Evolutionary conservation across 306 rosid genomes (phyloP).

Genomic region (Cicer judaicum): DNA sequence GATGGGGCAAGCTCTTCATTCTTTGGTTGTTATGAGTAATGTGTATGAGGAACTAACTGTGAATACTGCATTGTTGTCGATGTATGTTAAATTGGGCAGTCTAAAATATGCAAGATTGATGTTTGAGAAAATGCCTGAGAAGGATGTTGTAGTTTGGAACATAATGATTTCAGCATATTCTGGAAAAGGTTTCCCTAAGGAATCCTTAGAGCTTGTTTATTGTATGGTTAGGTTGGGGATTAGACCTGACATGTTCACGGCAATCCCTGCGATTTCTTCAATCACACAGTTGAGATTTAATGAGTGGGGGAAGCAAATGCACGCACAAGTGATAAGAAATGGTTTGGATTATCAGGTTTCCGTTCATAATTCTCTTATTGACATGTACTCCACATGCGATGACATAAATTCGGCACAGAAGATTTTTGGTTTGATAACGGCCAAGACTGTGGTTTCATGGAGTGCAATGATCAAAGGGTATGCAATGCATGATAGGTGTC

Average conservation of each 20-base stretch:
- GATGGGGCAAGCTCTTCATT: slow-evolving; percentile 58
- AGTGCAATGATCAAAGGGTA: slow-evolving; percentile 76
- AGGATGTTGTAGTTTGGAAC: slow-evolving; percentile 79
- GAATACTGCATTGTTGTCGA: slow-evolving; percentile 71
- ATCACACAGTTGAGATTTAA: slow-evolving; percentile 50
- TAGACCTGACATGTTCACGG: slow-evolving; percentile 73
- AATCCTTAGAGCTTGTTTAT: slow-evolving; percentile 59
- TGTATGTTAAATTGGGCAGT: slow-evolving; percentile 66
- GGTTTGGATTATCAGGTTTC: slow-evolving; percentile 70
- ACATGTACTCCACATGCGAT: slow-evolving; percentile 65
- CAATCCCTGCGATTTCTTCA: slow-evolving; percentile 71
- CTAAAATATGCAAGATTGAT: slow-evolving; percentile 53
- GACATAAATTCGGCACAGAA: slow-evolving; percentile 49
- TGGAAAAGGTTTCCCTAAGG: slow-evolving; percentile 44
- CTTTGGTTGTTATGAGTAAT: slow-evolving; percentile 53
- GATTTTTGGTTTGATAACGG: slow-evolving; percentile 49
- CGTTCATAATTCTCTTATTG: slow-evolving; percentile 70
- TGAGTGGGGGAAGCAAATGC: slow-evolving; percentile 70
- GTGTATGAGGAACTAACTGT: slow-evolving; percentile 58
- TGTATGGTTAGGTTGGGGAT: slow-evolving; percentile 64
- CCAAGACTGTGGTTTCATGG: slow-evolving; percentile 76
- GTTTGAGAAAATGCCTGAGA: slow-evolving; percentile 70
- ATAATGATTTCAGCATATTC: slow-evolving; percentile 67
- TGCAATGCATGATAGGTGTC: slow-evolving; percentile 53
- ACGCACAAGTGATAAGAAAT: slow-evolving; percentile 71